Percentiles rank a stretch among this genome's conserved stretches.
Conservation (phyloP, 1,284 basidiomycete genomes). For the Cystobasidium pallidum region DNA sequence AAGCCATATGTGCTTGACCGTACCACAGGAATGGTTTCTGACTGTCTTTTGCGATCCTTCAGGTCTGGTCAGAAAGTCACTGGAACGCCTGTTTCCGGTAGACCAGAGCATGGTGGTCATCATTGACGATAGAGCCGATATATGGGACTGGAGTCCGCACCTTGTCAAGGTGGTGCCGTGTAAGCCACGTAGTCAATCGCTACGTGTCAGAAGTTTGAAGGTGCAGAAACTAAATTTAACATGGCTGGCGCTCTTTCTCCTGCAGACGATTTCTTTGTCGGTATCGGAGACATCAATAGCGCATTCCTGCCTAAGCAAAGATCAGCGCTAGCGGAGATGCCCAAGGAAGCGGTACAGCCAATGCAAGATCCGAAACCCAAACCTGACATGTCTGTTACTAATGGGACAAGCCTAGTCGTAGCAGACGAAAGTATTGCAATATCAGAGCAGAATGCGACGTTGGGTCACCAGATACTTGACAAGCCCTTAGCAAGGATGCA, state of each 20-base stretch:
- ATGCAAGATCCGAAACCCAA: constrained; percentile 44
- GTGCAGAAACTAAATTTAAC: not conserved
- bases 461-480: constrained; percentile 82
- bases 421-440: constrained; percentile 43
- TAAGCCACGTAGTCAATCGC: constrained; percentile 58
- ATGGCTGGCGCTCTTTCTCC: not conserved
- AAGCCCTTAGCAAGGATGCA: constrained; percentile 87
- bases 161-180: constrained; percentile 95
- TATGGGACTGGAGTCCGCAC: constrained; percentile 96
- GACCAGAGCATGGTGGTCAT: constrained; percentile 99
- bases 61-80: constrained; percentile 86
- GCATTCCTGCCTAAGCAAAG: constrained; percentile 76
- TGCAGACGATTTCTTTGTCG: constrained; percentile 92
- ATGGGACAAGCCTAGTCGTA: not conserved
- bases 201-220: too few relatives aligned
- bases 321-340: constrained; percentile 56
- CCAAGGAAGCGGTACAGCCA: constrained; percentile 45
- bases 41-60: not conserved
- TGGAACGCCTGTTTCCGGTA: constrained; percentile 88
- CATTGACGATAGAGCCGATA: constrained; percentile 96
- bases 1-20: not conserved
- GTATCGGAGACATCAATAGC: constrained; percentile 98
- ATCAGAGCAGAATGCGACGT: constrained; percentile 56
- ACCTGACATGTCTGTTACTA: not conserved
- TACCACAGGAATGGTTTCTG: not conserved